Base-by-base conservation (phyloP, 495 filamentous ascomycete species). In the Clavariopsis aquatica region DNA sequence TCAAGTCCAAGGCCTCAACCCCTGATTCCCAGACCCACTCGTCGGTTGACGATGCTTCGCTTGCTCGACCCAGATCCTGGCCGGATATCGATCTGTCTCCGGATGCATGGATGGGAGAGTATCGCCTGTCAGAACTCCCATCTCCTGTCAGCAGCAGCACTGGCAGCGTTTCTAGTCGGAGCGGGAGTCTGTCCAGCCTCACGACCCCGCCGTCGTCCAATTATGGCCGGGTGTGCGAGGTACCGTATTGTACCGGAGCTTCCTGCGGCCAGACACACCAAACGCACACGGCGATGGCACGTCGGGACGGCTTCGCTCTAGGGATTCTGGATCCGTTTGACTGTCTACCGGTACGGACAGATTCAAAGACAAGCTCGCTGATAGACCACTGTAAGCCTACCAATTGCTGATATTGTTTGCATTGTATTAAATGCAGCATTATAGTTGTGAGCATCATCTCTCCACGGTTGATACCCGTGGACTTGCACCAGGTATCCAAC, bases 331-430 rank as follows among this genome's bases (percentile, higher is more conserved):
- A 59, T 38, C 64, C 64, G 1, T 64, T 71, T 46, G 51, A 68
- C 26, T 52, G 59, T 31, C 46, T 65, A 22, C 52, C 68, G 6
- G 52, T 71, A 17, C 46, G 29, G 43, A 60, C 57, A 23, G 64
- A 71, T 52, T 43, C 29, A 28, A 60, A 52, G 47, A 66, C 49
- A 28, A 56, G 47, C 41, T 38, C 52, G 1, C 19, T 70, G 20
- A 60, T 71, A 20, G 45, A 64, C 54, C 60, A 71, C 45, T 71
- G 68, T 71, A 71, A 68, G 68, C 46, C 51, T 12, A 46, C 45
- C 41, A 31, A 58, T 2, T 36, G n/a, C n/a, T 62, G 8, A 19
- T 47, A 17, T 29, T 41, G 28, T 34, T 43, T 38, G 24, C 17
- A 29, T 57, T 12, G 26, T 52, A 58, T 52, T 62, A 43, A 63